Base-by-base conservation (phyloP, 139 green algal genomes). In the Zygnema circumcarinatum region DNA sequence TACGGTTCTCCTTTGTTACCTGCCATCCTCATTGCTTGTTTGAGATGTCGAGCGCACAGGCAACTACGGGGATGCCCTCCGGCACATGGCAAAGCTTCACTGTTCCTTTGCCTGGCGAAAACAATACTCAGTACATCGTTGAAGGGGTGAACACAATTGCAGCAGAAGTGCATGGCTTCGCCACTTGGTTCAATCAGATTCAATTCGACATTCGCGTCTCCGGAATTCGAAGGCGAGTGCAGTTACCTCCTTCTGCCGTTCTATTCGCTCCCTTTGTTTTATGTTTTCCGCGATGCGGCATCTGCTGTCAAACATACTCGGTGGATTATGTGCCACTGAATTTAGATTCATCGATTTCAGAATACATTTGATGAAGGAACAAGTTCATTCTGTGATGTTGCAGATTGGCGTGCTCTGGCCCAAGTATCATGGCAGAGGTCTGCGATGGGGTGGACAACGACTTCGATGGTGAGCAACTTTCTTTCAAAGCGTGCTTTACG, bases 361-460 rank as follows among this genome's bases (percentile, higher is more conserved):
- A n/a, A n/a, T n/a, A n/a, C n/a, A n/a, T n/a, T n/a, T n/a, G n/a
- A n/a, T n/a, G n/a, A n/a, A n/a, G n/a, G n/a, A n/a, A n/a, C n/a
- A n/a, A n/a, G n/a, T n/a, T n/a, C 47, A 16, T 62, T 62, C 16
- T 16, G 7, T 62, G 47, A 7, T 62, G 47, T 62, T 7, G 47
- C 47, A 62, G 47, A 62, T 16, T 25, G 16, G 7, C 47, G 36
- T 78, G 69, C 69, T 78, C 69, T 11, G 16, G 7, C 7, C 35
- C 35, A 78, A 41, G 3, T 7, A 78, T 39, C 16, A 78, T 16
- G 7, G 7, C 69, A 20, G 75, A 83, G 38, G 75, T 83, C 21
- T 83, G 75, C 75, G 75, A 83, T 40, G 75, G 75, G 21, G 75
- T 83, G 47, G 75, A 83, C 75, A 83, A 83, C 75, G 32, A 83